These are phyloP conservation scores for Picea glauca DNA, from an alignment of 75 land plant species.

Conservation along the genomic window DNA sequence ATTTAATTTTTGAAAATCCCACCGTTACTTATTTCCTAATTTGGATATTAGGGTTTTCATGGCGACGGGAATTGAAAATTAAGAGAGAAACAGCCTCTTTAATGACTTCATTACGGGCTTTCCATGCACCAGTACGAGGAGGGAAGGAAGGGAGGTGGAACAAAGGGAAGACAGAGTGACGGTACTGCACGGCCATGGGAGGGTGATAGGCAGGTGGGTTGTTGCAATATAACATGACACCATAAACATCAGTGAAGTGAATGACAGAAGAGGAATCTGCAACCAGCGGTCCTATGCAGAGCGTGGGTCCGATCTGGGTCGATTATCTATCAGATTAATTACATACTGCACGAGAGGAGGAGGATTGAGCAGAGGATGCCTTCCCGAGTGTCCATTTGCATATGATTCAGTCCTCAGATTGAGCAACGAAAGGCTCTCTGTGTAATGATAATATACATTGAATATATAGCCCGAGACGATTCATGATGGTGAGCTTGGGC, in stretches of 20 bases:
- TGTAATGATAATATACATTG: background rate
- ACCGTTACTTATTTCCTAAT: too few species aligned
- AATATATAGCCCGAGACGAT: background rate
- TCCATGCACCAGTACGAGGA: background rate
- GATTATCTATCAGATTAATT: background rate
- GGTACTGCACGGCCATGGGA: conserved; percentile 9
- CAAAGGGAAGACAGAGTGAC: background rate
- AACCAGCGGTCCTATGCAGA: background rate
- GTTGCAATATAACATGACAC: background rate
- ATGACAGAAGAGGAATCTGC: conserved; percentile 1
- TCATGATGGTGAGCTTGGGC: too few species aligned
- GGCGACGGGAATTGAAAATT: too few species aligned
- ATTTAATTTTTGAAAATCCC: too few species aligned
- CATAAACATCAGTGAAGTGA: background rate
- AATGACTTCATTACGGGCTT: too few species aligned
- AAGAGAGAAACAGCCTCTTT: too few species aligned
- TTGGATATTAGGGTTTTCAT: too few species aligned
- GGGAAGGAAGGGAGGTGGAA: conserved; percentile 6
- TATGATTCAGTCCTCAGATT: too few species aligned
- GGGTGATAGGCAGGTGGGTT: conserved; percentile 8
- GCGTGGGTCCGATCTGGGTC: background rate
- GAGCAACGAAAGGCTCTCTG: too few species aligned
- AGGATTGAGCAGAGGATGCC: background rate
- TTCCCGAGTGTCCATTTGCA: too few species aligned
- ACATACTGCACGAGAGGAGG: background rate